Base-by-base conservation (phyloP, 495 filamentous ascomycete species). In the Aspergillus heteromorphus region DNA sequence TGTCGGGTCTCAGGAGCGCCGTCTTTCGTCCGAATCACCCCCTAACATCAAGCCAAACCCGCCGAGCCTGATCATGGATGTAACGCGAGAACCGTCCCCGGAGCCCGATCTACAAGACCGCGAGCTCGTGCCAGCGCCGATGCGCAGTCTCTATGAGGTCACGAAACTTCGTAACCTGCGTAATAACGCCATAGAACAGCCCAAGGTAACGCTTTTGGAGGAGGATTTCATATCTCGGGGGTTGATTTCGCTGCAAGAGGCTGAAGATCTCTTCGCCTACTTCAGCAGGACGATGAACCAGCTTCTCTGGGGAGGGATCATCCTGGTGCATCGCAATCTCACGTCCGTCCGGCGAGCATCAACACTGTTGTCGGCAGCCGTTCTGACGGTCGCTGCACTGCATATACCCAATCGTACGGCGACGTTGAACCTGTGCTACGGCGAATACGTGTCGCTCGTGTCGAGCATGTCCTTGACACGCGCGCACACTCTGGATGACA, bases 141-240 rank as follows among this genome's bases (percentile, higher is more conserved):
- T 84, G 79, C 74, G 78, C 49, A 82, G 77, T 64, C 61, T 84
- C 19, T 84, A 81, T 59, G 81, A 83, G 55, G 81, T 83, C 25
- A 83, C 81, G 6, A 82, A 79, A 40, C 63, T 83, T 48, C 72
- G 78, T 25, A 76, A 81, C 40, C 54, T 82, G 49, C 65, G 79
- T n/a, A 73, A 72, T 47, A 74, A 74, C 47, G 65, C 64, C 21
- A 68, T 67, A 14, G 71, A 75, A 53, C 70, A 71, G 45, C 76
- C 72, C 6, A 73, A 73, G 53, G 66, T 68, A 52, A 76, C 73
- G 6, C 66, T 79, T 23, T 57, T 78, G 43, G 76, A 78, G 48
- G 71, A 75, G 54, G 79, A 82, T 47, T 79, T 82, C 41, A 77
- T 82, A 36, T 73, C 73, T 4, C 65, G 73, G n/a, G 76, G 77